Conservation (phyloP, 768 basidiomycete genomes). For the Boletus pseudopeckii region DNA sequence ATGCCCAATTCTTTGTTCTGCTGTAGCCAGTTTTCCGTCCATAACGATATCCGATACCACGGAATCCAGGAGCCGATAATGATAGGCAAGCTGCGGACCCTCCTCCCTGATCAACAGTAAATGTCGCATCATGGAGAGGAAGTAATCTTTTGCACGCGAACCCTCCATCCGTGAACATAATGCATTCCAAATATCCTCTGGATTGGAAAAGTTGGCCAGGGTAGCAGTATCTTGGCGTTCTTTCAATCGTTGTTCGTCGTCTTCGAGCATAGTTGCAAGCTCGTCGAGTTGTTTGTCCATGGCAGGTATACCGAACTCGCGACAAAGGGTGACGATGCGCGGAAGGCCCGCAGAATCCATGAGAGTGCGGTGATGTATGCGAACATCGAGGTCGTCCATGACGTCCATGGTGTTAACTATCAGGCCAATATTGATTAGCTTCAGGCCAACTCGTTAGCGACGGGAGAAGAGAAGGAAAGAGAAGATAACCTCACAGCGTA, state of each 20-base stretch:
- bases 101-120: slow-evolving; percentile 88
- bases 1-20: slow-evolving; percentile 80
- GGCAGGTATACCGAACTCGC: slow-evolving; percentile 55
- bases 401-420: slow-evolving; percentile 63
- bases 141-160: slow-evolving; percentile 76
- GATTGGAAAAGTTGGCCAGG: slow-evolving; percentile 71
- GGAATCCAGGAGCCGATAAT: slow-evolving; percentile 89
- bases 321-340: slow-evolving; percentile 67
- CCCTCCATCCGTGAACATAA: slow-evolving; percentile 74
- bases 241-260: slow-evolving; percentile 70
- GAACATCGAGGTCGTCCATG: slow-evolving; percentile 76
- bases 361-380: slow-evolving; percentile 81
- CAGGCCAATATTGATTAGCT: slow-evolving; percentile 60
- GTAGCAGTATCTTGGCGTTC: slow-evolving; percentile 75
- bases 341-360: slow-evolving; percentile 87
- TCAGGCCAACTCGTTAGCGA: slow-evolving; percentile 13
- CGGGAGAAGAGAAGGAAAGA: not conserved
- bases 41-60: slow-evolving; percentile 88
- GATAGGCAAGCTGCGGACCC: slow-evolving; percentile 76
- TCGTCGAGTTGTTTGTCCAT: slow-evolving; percentile 66
- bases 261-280: slow-evolving; percentile 60
- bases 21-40: slow-evolving; percentile 83
- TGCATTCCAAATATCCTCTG: slow-evolving; percentile 84
- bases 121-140: slow-evolving; percentile 93
- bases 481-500: slow-evolving; percentile 64